Percentiles rank a stretch among this genome's conserved stretches.
Evolutionary conservation across 2,329 filamentous ascomycete genomes (phyloP).

Genomic region (Colletotrichum liriopes): DNA sequence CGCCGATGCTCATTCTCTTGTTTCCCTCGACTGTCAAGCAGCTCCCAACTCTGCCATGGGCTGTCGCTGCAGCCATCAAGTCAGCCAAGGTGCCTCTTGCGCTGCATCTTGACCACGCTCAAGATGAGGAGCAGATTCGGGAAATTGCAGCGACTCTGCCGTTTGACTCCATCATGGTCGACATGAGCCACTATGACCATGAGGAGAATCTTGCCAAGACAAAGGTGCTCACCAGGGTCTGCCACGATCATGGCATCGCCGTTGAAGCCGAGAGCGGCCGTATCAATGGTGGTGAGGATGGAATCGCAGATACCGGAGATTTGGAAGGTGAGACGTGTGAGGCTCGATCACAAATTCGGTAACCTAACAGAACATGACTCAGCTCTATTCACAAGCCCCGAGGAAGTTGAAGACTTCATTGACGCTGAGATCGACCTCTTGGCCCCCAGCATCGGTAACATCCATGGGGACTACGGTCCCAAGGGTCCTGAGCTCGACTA

Average conservation of each 20-base stretch:
- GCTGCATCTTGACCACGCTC: constrained; percentile 78
- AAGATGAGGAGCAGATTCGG: constrained; percentile 71
- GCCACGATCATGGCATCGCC: constrained; percentile 74
- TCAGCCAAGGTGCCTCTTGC: constrained; percentile 26
- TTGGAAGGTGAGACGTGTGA: constrained; percentile 52
- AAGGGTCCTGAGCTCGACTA: constrained; percentile 76
- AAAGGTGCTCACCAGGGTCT: constrained; percentile 72
- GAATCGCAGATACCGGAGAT: constrained; percentile 73
- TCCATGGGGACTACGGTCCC: constrained; percentile 81
- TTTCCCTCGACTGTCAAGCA: constrained; percentile 57
- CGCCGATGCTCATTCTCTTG: constrained; percentile 78
- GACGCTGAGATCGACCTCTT: constrained; percentile 81
- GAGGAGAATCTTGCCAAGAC: constrained; percentile 78
- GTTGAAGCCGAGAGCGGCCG: constrained; percentile 79
- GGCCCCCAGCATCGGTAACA: constrained; percentile 83
- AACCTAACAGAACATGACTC: not conserved
- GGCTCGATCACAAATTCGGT: accelerated
- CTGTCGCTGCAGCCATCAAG: constrained; percentile 50
- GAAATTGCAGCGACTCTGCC: constrained; percentile 66
- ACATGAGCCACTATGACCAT: constrained; percentile 82
- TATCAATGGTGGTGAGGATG: constrained; percentile 78
- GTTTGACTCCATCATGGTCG: constrained; percentile 83
- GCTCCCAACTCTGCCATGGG: constrained; percentile 67
- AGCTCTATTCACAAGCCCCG: constrained; percentile 72
- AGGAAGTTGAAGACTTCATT: constrained; percentile 80